phyloP scores from a whole-genome alignment of 1,284 basidiomycete species.

The Takashimella tepidaria region DNA sequence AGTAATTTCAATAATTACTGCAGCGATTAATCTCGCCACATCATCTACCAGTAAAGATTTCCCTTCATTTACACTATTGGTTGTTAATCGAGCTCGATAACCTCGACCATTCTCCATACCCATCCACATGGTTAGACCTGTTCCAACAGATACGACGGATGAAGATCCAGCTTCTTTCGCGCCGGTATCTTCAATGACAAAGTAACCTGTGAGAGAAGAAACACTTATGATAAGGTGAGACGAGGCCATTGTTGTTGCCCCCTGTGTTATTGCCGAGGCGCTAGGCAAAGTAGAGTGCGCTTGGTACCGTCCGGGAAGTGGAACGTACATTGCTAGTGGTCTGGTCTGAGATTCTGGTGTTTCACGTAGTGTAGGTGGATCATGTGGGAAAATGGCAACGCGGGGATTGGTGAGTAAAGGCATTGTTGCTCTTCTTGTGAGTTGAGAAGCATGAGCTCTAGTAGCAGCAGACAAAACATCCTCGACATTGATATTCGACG shows the following conservation, averaged over 20 bases:
- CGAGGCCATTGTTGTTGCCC: not conserved
- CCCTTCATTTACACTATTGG: conserved; percentile 30
- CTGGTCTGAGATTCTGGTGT: conserved; percentile 14
- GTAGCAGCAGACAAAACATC: conserved; percentile 29
- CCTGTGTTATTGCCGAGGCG: not conserved
- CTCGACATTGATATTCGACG: conserved; percentile 25
- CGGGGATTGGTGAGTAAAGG: conserved; percentile 26
- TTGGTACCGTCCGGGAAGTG: conserved; percentile 26
- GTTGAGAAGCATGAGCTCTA: conserved; percentile 32
- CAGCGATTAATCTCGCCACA: conserved; percentile 31
- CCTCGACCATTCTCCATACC: conserved; percentile 5
- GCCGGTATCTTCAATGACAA: conserved; percentile 41
- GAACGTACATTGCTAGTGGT: conserved; percentile 33
- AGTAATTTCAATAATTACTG: conserved; percentile 24
- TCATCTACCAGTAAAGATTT: conserved; percentile 32
- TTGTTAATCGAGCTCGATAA: conserved; percentile 23
- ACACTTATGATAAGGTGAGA: conserved; percentile 8
- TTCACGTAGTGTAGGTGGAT: conserved; percentile 27
- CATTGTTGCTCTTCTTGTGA: conserved; percentile 22
- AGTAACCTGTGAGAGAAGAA: conserved; percentile 30
- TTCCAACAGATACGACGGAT: conserved; percentile 5
- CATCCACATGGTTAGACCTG: not conserved
- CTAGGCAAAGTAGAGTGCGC: not conserved
- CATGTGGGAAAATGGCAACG: conserved; percentile 25
- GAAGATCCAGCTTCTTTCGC: conserved; percentile 14